A percentile compares a stretch with the other conserved stretches of the same genome.
phyloP scores from a whole-genome alignment of 106 monocot species.

The Vanilla planifolia region DNA sequence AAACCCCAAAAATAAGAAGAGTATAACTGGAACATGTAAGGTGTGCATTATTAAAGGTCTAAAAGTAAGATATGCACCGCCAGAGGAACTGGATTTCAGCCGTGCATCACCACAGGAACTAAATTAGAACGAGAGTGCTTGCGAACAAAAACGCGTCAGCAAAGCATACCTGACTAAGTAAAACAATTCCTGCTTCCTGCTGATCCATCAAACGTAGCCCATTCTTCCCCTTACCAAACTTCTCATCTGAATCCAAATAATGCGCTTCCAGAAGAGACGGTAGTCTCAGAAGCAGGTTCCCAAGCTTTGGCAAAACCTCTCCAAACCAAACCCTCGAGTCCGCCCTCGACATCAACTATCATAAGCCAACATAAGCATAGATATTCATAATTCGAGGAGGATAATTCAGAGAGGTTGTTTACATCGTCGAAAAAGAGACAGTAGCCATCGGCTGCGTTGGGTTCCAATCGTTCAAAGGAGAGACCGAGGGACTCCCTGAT shows the following conservation, averaged over 20 bases:
- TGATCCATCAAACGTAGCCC: conserved; percentile 59
- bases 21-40: background rate
- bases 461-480: conserved; percentile 27
- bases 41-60: background rate
- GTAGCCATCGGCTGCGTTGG: conserved; percentile 48
- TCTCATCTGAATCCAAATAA: conserved; percentile 39
- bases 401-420: background rate
- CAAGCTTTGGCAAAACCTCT: conserved; percentile 59
- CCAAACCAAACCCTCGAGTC: conserved; percentile 74
- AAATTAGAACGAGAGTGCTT: background rate
- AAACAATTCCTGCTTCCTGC: conserved; percentile 72
- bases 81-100: background rate
- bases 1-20: background rate
- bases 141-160: background rate
- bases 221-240: conserved; percentile 23
- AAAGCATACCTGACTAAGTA: conserved; percentile 62
- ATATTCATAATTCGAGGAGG: background rate
- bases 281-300: conserved; percentile 49
- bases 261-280: conserved; percentile 74
- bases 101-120: background rate
- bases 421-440: conserved; percentile 87
- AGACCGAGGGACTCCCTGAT: conserved; percentile 58
- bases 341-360: conserved; percentile 57
- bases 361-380: conserved; percentile 3
- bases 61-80: background rate